Percentiles rank a stretch among this genome's conserved stretches.
Evolutionary conservation across 176 grass and related monocot genomes (phyloP).

Genomic region (Rhipidocladum racemiflorum): DNA sequence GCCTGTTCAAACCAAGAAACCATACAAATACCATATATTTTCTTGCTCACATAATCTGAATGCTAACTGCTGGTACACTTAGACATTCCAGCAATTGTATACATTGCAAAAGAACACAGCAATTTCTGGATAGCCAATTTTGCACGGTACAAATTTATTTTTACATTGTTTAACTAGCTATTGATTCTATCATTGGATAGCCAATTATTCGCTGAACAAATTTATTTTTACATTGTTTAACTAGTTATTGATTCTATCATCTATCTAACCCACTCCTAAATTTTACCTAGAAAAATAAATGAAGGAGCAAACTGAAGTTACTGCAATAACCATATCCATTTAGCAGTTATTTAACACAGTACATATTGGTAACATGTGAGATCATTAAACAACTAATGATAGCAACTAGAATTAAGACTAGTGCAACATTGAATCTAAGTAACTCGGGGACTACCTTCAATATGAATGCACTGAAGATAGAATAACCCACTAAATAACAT

Average conservation of each 20-base stretch:
- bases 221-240: constrained; percentile 1
- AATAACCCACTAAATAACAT: not conserved
- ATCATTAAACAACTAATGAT: not conserved
- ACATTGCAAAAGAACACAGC: not conserved
- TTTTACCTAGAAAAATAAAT: no score
- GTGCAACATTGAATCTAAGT: not conserved
- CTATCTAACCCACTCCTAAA: no score
- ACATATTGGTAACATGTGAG: not conserved
- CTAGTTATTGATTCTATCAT: not conserved
- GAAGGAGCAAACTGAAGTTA: not conserved
- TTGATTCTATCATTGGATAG: not conserved
- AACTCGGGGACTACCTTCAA: not conserved
- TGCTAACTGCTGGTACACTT: constrained; percentile 10
- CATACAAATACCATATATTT: not conserved
- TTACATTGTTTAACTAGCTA: not conserved
- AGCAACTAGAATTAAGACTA: constrained; percentile 15
- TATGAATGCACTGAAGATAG: not conserved
- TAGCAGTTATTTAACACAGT: not conserved
- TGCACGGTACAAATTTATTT: constrained; percentile 4
- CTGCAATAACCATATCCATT: not conserved
- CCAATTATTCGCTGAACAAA: not conserved
- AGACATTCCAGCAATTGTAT: not conserved
- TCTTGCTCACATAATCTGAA: not conserved
- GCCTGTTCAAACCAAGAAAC: constrained; percentile 6
- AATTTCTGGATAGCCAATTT: not conserved